Evolutionary conservation across 441 rosid genomes (phyloP).

Genomic region (Erysimum pusillum): DNA sequence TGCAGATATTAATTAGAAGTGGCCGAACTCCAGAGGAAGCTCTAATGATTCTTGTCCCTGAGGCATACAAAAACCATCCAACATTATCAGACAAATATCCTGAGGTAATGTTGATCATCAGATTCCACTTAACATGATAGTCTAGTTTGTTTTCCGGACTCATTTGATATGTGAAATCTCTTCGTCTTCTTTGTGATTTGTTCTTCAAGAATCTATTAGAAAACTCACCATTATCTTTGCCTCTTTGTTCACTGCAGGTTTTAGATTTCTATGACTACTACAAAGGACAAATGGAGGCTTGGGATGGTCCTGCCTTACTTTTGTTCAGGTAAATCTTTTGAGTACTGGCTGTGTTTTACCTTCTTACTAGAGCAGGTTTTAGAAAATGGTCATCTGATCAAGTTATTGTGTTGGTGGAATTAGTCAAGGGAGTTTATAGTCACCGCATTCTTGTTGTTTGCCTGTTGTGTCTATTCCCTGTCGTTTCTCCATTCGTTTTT

Average conservation of each 20-base stretch:
- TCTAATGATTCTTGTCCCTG: constrained; percentile 98
- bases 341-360: not conserved
- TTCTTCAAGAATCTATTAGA: not conserved
- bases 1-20: constrained; percentile 90
- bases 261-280: constrained; percentile 95
- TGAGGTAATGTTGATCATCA: constrained; percentile 62
- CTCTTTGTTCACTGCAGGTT: constrained; percentile 56
- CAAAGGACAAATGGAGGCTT: constrained; percentile 99
- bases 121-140: not conserved
- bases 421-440: constrained; percentile 19
- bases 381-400: not conserved
- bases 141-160: not conserved
- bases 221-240: not conserved
- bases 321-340: constrained; percentile 79
- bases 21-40: constrained; percentile 95
- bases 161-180: not conserved
- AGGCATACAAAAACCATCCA: constrained; percentile 98
- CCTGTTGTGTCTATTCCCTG: constrained; percentile 26
- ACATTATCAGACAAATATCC: constrained; percentile 89
- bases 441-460: constrained; percentile 29
- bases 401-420: not conserved
- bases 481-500: constrained; percentile 39
- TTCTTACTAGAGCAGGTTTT: constrained; percentile 14
- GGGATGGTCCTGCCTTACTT: constrained; percentile 99
- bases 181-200: not conserved